Evolutionary conservation across 139 green algal species (phyloP).

Genomic region (Ulvella scutata): DNA sequence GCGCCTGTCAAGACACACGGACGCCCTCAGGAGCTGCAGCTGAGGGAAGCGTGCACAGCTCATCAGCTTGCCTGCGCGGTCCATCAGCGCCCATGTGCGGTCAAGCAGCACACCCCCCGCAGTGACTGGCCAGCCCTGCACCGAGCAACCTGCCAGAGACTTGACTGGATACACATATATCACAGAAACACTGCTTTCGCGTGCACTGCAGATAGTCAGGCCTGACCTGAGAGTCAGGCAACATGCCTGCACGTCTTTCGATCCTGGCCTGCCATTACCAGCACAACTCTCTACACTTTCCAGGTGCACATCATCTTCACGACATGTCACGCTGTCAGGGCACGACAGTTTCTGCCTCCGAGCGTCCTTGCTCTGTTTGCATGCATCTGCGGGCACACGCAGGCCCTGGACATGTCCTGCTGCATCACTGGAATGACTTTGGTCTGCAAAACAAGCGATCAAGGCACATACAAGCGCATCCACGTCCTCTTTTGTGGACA

Average conservation of each 20-base stretch:
- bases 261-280: neutral
- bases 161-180: slow-evolving; percentile 86
- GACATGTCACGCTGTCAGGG: no score
- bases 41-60: neutral
- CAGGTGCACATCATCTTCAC: neutral
- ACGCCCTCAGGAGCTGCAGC: neutral
- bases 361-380: neutral
- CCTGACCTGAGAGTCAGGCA: neutral
- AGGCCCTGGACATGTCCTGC: neutral
- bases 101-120: slow-evolving; percentile 65
- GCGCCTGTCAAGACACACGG: neutral
- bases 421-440: neutral
- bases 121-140: slow-evolving; percentile 33
- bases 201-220: neutral
- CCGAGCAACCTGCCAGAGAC: slow-evolving; percentile 41
- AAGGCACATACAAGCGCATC: slow-evolving; percentile 15
- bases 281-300: neutral
- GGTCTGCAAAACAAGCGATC: neutral
- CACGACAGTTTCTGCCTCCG: no score
- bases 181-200: slow-evolving; percentile 5
- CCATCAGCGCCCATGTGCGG: slow-evolving; percentile 65
- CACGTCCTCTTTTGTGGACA: slow-evolving; percentile 49
- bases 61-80: slow-evolving; percentile 2
- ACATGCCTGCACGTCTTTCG: neutral
- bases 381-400: neutral